Conservation (phyloP, 441 rosid genomes). For the Syzygium syzygioides region DNA sequence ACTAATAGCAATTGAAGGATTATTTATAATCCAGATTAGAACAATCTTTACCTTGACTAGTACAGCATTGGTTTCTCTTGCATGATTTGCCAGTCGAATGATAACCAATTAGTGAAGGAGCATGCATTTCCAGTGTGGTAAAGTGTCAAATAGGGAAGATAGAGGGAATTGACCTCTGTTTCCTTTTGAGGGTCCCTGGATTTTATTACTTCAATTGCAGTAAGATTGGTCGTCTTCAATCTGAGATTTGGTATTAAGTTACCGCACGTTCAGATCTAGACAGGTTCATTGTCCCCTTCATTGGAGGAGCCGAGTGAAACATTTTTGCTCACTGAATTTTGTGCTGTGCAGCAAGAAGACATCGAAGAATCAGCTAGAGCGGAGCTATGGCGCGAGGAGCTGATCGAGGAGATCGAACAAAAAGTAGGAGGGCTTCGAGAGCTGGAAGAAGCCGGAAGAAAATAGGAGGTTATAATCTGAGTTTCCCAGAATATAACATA, state of each 20-base stretch:
- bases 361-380: slow-evolving; percentile 80
- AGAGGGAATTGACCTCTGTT: not conserved
- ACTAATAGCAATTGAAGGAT: not conserved
- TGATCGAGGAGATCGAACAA: slow-evolving; percentile 89
- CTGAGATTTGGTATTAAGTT: not conserved
- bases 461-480: slow-evolving; percentile 15
- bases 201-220: not conserved
- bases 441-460: slow-evolving; percentile 68
- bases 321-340: not conserved
- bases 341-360: slow-evolving; percentile 68
- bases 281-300: not conserved
- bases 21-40: not conserved
- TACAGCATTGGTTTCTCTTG: not conserved
- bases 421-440: slow-evolving; percentile 75
- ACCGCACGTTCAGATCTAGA: not conserved
- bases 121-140: not conserved
- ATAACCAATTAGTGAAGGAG: not conserved
- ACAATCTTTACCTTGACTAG: not conserved
- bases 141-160: not conserved
- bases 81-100: not conserved
- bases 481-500: not conserved
- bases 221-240: not conserved
- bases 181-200: not conserved
- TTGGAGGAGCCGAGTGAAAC: not conserved
- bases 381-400: slow-evolving; percentile 82